A percentile compares a stretch with the other conserved stretches of the same genome.
Conservation (phyloP, 2,329 filamentous ascomycete species). For the Epichloe glyceriae region DNA sequence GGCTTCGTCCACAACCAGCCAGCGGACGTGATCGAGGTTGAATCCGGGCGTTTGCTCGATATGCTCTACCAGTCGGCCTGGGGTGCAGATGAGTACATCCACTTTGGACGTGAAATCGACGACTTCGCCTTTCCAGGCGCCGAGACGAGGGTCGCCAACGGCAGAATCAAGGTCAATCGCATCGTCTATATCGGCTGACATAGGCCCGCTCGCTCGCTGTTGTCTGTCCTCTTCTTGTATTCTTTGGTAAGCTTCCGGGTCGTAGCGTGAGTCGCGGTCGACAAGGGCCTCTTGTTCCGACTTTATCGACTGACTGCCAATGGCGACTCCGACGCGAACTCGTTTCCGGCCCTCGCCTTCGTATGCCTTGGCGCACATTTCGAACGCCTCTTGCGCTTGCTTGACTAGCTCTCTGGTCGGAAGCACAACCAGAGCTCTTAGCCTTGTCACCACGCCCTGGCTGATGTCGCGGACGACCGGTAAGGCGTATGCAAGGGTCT, state of each 20-base stretch:
- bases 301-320: conserved; percentile 67
- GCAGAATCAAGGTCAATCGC: conserved; percentile 11
- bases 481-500: conserved; percentile 82
- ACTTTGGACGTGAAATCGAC: conserved; percentile 56
- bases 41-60: conserved; percentile 76
- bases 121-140: conserved; percentile 36
- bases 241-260: conserved; percentile 40
- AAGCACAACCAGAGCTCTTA: conserved; percentile 74
- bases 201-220: conserved; percentile 4
- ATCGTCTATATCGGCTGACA: conserved; percentile 8
- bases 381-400: conserved; percentile 69
- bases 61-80: conserved; percentile 84
- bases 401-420: conserved; percentile 83
- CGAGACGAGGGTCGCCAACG: conserved; percentile 18
- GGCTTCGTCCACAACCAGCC: conserved; percentile 88
- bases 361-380: conserved; percentile 55
- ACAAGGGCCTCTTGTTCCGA: conserved; percentile 41
- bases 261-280: conserved; percentile 41
- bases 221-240: conserved; percentile 13
- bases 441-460: conserved; percentile 45
- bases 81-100: conserved; percentile 83
- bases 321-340: conserved; percentile 66
- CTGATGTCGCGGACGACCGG: conserved; percentile 72
- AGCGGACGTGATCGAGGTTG: conserved; percentile 61
- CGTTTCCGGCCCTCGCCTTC: conserved; percentile 44